Base-by-base conservation (phyloP, 139 green algal species). In the Auxenochlorella pyrenoidosa region DNA sequence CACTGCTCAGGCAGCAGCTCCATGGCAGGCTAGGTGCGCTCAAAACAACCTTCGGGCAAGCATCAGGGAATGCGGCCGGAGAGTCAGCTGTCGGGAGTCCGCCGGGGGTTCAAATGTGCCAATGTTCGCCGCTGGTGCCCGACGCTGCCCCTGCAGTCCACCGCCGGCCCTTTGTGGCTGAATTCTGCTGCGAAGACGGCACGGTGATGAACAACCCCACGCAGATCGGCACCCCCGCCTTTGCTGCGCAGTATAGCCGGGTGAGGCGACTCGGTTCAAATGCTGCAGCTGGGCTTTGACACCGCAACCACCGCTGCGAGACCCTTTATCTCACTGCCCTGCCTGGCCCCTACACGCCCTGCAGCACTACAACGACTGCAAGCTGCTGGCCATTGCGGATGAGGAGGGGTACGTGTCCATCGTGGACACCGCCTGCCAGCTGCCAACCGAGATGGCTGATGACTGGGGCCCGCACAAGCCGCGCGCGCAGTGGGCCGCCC, bases 401-500 rank as follows among this genome's bases (percentile, higher is more conserved):
- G 95, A 98, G 89, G 95, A 96, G 68, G 96, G 96, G 12, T 94
- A 87, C 58, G 88, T 98, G 19, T 94, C 91, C 1, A 92, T 97
- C 32, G 70, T 95, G 0, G 84, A 95, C 84, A 95, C 94, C 2
- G 59, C 70, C 1, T 30, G 77, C 18, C 36, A 87, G 22, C 91
- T 93, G 59, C 86, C 93, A 8, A 34, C 44, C 6, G 28, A 65
- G 19, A 84, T 91, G 16, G 84, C 79, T 26, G 86, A 90, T 32
- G 88, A 89, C 26, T 73, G 54, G 30, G 68, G 34, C 40, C 66
- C 68, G 10, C 65, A 59, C 72, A 70, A 72, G 34, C 95, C 93
- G 1, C 47, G 58, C 6, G 94, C 94, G 12, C 91, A 94, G 77
- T 98, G 93, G 94, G 43, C 88, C 44, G 94, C 93, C 34, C 95